Evolutionary conservation across 2,329 filamentous ascomycete genomes (phyloP), one percentile per base, ranked within the genome.

Genomic region (Chaetomium strumarium): DNA sequence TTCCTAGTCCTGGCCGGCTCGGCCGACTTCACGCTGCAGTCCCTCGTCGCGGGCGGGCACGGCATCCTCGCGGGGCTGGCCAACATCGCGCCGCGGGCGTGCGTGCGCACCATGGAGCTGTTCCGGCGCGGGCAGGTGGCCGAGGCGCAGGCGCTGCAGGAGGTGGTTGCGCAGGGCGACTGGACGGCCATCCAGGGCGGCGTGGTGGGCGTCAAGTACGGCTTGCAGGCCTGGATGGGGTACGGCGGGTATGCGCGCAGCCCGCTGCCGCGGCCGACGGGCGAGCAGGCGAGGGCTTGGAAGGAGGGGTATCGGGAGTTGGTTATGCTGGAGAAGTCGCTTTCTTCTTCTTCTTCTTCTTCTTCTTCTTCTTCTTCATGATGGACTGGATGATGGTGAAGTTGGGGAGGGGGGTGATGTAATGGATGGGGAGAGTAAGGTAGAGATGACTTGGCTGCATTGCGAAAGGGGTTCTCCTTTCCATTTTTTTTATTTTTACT

Each of bases 1-100:
- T 90, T 89, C 69, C 72, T 88, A 63, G 85, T 85, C 58, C 78
- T 89, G 62, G 85, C 84, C 20, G 86, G 86, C 48, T 86, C 83
- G 2, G 83, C 85, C 45, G 86, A 90, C 68, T 88, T 89, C 67
- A 78, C 83, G 3, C 72, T 89, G 42, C 85, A 86, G 63, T 83
- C 83, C 0, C 67, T 89, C 37, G 75, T 85, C 33, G 85, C 77
- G 8, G 86, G 85, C 40, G 85, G 83, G 9, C 81, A 84, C 51
- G 86, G 86, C 49, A 80, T 88, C 62, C 81, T 90, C 51, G 84
- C 82, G 24, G 86, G 85, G 6, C 75, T 88, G 56, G 86, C 79
- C 61, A 90, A 90, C 68, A 77, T 90, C 47, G 78, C 83, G 2
- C 86, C 86, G 31, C 83, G 79, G 63, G 75, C 83, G 12, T 86